Base-by-base conservation (phyloP, 768 basidiomycete genomes). In the Rhizopogon vinicolor region DNA sequence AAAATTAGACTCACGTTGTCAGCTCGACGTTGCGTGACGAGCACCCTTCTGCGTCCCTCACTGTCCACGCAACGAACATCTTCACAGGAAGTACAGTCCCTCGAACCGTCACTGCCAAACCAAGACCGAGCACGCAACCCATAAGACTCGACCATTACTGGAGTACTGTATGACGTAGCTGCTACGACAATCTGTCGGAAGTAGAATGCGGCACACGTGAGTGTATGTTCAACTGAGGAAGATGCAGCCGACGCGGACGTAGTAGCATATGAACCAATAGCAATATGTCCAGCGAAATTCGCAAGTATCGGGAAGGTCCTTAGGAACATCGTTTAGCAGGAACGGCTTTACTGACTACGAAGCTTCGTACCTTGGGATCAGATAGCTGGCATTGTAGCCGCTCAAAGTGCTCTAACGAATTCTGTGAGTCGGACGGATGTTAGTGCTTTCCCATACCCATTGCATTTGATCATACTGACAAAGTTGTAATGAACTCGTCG, bases 181-280 rank as follows among this genome's bases (percentile, higher is more conserved):
- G 75, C 78, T 3, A 96, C 80, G 44, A 95, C 80, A 29, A 97
- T 68, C 65, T 97, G 91, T 40, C 88, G 79, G 72, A 96, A 92
- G 0, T 92, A 93, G 65, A 95, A 96, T 0, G 85, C 70, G 63
- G 95, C 93, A 5, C 91, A 83, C 55, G 76, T 72, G 0, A 86
- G 74, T 0, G 71, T 67, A 7, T 74, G 63, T 19, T 70, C 22
- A 22, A 2, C 22, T 5, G 75, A 61, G 28, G 68, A 59, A 45
- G 65, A 67, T 22, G 70, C 50, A 8, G 69, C 55, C 13, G 49
- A 49, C 29, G 44, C 6, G n/a, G 53, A 74, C 3, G 77, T 74
- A 1, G 83, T 78, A 3, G 78, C 81, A 60, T 84, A 86, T 0
- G 82, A 83, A n/a, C 86, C 85, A 0, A 85, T 9, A 49, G 33